Percentiles rank a stretch among this genome's conserved stretches.
Evolutionary conservation across 1,284 basidiomycete species (phyloP).

Genomic region (Austroboletus novae-zelandiae): DNA sequence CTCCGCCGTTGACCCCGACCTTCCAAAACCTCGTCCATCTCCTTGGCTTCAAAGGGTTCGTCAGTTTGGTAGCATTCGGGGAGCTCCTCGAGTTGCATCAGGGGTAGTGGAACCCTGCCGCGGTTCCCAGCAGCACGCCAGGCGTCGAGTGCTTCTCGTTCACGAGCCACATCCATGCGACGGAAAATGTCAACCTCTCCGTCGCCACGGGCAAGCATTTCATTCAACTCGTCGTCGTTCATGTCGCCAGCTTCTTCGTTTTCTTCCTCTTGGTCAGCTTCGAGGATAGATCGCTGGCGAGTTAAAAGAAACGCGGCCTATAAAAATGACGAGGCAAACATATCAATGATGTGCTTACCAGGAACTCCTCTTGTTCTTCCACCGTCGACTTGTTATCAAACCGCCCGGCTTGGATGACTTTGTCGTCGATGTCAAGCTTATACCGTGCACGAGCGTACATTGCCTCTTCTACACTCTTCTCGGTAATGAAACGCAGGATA

Average conservation of each 20-base stretch:
- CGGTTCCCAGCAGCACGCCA: constrained; percentile 80
- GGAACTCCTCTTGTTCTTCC: constrained; percentile 94
- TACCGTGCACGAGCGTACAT: constrained; percentile 93
- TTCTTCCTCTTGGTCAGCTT: constrained; percentile 89
- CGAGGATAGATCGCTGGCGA: constrained; percentile 74
- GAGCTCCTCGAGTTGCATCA: constrained; percentile 89
- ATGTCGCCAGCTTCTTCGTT: constrained; percentile 93
- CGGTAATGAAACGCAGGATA: constrained; percentile 95
- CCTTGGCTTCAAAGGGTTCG: constrained; percentile 70
- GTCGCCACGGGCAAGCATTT: constrained; percentile 86
- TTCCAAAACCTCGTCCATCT: constrained; percentile 68
- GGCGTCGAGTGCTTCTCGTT: constrained; percentile 61
- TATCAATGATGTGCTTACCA: constrained; percentile 53
- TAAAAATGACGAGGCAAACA: neutral
- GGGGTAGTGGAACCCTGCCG: constrained; percentile 74
- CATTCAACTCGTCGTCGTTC: constrained; percentile 97
- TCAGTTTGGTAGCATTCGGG: constrained; percentile 90
- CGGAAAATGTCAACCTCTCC: constrained; percentile 80
- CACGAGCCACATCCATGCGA: constrained; percentile 83
- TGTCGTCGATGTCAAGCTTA: constrained; percentile 99
- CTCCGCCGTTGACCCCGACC: constrained; percentile 84
- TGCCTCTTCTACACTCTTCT: constrained; percentile 97
- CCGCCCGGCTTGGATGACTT: constrained; percentile 98
- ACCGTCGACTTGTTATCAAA: constrained; percentile 99
- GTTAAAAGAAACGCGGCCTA: constrained; percentile 4